Evolutionary conservation across 257 asterid species (phyloP).

Genomic region (Ehretia macrophylla): DNA sequence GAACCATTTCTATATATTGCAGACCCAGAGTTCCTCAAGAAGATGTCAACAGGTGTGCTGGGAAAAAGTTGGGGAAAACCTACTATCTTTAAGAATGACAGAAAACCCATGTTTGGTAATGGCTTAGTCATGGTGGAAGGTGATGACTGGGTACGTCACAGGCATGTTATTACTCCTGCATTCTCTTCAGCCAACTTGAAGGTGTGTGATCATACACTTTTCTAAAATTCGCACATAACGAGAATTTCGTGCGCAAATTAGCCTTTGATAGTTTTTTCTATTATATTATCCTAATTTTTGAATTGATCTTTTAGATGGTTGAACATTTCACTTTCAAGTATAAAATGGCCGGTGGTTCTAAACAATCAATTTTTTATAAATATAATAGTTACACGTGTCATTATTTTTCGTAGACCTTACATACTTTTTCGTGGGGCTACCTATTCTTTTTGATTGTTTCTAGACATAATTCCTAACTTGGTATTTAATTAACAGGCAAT

Average conservation of each 20-base stretch:
- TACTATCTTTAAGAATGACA: constrained; percentile 63
- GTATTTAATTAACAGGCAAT: constrained; percentile 41
- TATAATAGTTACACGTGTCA: too few species aligned
- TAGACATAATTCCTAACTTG: background rate
- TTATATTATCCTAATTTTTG: too few species aligned
- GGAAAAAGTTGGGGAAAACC: constrained; percentile 95
- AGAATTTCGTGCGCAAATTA: too few species aligned
- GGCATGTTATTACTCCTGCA: constrained; percentile 80
- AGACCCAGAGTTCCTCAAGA: constrained; percentile 67
- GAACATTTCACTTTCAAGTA: too few species aligned
- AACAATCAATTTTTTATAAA: too few species aligned
- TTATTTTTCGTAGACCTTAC: too few species aligned
- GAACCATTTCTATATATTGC: constrained; percentile 87
- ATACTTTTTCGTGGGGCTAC: too few species aligned
- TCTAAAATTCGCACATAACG: too few species aligned
- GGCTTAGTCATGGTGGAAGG: constrained; percentile 89
- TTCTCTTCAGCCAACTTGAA: constrained; percentile 68
- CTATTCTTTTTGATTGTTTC: too few species aligned
- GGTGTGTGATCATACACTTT: constrained; percentile 25
- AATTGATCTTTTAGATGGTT: too few species aligned
- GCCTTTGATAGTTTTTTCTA: too few species aligned
- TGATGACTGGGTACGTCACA: constrained; percentile 87
- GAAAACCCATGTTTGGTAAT: constrained; percentile 85
- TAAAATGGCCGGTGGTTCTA: too few species aligned
- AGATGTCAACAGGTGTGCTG: constrained; percentile 50